These are phyloP conservation scores for Umbilicus rupestris DNA, from an alignment of 164 flowering plant genomes.

Conservation along the genomic window DNA sequence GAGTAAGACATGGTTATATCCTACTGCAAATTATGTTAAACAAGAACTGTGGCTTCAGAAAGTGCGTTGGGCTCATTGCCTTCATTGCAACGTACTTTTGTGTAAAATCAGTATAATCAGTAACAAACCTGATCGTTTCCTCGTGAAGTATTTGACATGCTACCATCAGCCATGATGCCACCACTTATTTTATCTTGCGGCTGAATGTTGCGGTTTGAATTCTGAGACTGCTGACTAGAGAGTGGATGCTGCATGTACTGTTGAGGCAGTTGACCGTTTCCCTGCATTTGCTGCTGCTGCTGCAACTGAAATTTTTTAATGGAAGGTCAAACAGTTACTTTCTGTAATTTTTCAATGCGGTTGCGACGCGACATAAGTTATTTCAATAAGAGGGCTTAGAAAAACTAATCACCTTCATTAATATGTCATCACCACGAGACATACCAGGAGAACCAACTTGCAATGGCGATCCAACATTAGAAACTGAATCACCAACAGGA, in stretches of 20 bases:
- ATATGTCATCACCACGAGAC: slow-evolving; percentile 29
- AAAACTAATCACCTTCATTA: slow-evolving; percentile 22
- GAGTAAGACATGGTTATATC: no score
- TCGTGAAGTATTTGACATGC: slow-evolving; percentile 26
- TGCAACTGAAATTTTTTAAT: slow-evolving; percentile 18
- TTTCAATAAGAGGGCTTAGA: not conserved
- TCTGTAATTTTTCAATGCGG: no score
- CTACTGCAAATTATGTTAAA: no score
- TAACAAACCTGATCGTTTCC: slow-evolving; percentile 16
- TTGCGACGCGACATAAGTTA: no score
- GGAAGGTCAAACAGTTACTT: no score
- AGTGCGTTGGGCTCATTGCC: no score
- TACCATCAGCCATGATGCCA: slow-evolving; percentile 24
- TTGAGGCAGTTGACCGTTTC: slow-evolving; percentile 21
- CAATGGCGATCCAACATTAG: slow-evolving; percentile 24
- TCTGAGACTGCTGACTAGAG: slow-evolving; percentile 30
- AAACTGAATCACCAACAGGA: slow-evolving; percentile 20
- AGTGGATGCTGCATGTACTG: slow-evolving; percentile 23
- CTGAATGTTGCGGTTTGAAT: slow-evolving; percentile 19
- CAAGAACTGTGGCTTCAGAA: no score
- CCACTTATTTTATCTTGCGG: slow-evolving; percentile 31
- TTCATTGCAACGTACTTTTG: not conserved
- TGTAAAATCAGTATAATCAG: not conserved
- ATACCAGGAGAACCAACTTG: slow-evolving; percentile 35
- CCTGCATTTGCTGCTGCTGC: slow-evolving; percentile 32